A percentile compares a stretch with the other conserved stretches of the same genome.
These are phyloP conservation scores for Dendrostoma leiphaemia DNA, from an alignment of 2,329 filamentous ascomycete genomes.

Conservation along the genomic window DNA sequence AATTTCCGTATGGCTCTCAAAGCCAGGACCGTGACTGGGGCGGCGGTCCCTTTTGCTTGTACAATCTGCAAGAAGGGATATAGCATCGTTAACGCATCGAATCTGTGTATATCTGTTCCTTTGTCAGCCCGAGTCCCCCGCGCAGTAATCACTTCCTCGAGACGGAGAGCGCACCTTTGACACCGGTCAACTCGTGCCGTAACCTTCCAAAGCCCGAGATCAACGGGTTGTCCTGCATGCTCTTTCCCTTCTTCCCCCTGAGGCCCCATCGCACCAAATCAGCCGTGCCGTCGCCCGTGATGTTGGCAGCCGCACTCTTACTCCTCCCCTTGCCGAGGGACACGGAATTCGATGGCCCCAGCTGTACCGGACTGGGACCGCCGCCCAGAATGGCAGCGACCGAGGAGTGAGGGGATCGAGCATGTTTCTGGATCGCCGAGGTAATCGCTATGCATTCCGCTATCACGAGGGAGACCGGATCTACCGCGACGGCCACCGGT, in stretches of 20 bases:
- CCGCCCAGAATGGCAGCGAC: conserved; percentile 94
- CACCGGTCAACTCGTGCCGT: conserved; percentile 80
- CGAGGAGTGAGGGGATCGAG: conserved; percentile 91
- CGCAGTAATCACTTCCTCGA: not conserved
- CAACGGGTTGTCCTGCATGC: conserved; percentile 94
- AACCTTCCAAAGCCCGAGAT: conserved; percentile 93
- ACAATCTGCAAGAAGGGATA: conserved; percentile 97
- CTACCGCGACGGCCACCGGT: conserved; percentile 76
- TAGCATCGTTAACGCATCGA: conserved; percentile 85
- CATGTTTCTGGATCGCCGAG: conserved; percentile 96
- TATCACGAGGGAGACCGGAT: conserved; percentile 89
- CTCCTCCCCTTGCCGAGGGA: conserved; percentile 38
- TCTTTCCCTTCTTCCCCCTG: conserved; percentile 92
- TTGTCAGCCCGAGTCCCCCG: conserved; percentile 25
- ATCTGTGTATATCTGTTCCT: conserved; percentile 71
- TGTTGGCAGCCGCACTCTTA: conserved; percentile 36
- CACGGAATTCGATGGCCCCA: conserved; percentile 46
- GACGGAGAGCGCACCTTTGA: conserved; percentile 60
- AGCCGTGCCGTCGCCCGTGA: conserved; percentile 40
- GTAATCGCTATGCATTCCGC: conserved; percentile 99
- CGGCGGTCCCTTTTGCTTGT: conserved; percentile 91
- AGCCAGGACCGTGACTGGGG: conserved; percentile 92
- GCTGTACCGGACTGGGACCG: conserved; percentile 56
- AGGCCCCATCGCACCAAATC: conserved; percentile 79
- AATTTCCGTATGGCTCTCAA: conserved; percentile 95